These are phyloP conservation scores for Phytophthora pinifolia DNA, from an alignment of 352 stramenopile species.

Conservation along the genomic window DNA sequence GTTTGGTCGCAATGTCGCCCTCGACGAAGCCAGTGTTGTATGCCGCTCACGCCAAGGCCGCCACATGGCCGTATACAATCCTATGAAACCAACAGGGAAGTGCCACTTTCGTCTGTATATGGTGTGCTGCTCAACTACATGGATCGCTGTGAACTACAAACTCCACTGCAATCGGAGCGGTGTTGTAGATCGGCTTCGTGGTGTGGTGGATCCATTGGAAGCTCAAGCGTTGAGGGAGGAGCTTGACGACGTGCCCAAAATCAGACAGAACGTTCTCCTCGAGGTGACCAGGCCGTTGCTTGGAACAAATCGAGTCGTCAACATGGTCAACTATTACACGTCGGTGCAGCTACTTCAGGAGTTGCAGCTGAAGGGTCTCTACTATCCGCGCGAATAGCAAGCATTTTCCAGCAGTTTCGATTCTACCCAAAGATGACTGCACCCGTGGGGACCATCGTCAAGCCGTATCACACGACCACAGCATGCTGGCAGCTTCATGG, in stretches of 20 bases:
- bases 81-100: conserved; percentile 2
- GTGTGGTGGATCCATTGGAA: conserved; percentile 3
- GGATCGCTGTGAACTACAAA: conserved; percentile 4
- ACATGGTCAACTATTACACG: conserved; percentile 8
- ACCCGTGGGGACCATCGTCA: conserved; percentile 3
- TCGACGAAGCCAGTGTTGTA: neutral
- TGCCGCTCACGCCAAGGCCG: neutral
- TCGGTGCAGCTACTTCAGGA: conserved; percentile 3
- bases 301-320: conserved; percentile 1
- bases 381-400: conserved; percentile 3
- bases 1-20: neutral
- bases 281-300: conserved; percentile 5
- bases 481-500: conserved; percentile 9
- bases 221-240: neutral
- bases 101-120: conserved; percentile 6
- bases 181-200: neutral
- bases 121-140: conserved; percentile 4
- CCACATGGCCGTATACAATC: neutral
- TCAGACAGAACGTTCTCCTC: neutral
- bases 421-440: conserved; percentile 2
- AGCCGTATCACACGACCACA: conserved; percentile 5
- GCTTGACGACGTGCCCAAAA: conserved; percentile 1
- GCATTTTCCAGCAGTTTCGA: conserved; percentile 1
- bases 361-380: neutral
- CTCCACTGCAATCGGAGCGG: conserved; percentile 7